Evolutionary conservation across 257 asterid genomes (phyloP), one percentile per base, ranked within the genome.

Genomic region (Primulina eburnea): DNA sequence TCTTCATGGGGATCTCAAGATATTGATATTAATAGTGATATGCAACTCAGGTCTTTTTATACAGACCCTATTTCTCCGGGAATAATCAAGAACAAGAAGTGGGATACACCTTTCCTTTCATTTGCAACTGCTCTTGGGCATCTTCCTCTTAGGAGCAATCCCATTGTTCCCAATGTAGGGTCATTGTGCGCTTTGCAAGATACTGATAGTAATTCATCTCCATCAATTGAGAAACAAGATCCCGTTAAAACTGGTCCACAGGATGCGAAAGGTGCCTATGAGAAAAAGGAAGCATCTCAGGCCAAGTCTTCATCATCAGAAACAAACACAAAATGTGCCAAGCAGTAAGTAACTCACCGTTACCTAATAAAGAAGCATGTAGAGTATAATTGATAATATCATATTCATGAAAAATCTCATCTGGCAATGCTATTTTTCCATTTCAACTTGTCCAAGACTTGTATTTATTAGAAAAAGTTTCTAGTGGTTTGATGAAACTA

Each of bases 291-390:
- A 59, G 20, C 78, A 71, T 75, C 86, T 78, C 85, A 79, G 66
- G 75, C 79, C 75, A 87, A 83, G 72, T 76, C 81, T 70, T 76
- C 20, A 14, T 14, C 55, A 47, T 47, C 79, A 38, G 98, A 94
- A 73, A 81, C 96, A 26, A 97, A 94, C 82, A 86, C 90, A 60
- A 89, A 88, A 77, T 89, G 92, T 38, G 96, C 96, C 33, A 94
- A 94, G 75, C 99, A 94, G 99, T 94, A 89, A 38, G 97, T 80
- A 70, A 73, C 69, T 60, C 68, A 62, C 37, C 77, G 67, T 68
- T 62, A 57, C 73, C 64, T 6, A 24, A 53, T 63, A 8, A 52
- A 24, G 37, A 68, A 75, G 69, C 74, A 37, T 62, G 5, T 63
- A 38, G 71, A 63, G 47, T 18, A 8, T 63, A 29, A 52, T 30